A percentile compares a stretch with the other conserved stretches of the same genome.
Conservation (phyloP, 176 grass and related monocot species). For the Cocos nucifera region DNA sequence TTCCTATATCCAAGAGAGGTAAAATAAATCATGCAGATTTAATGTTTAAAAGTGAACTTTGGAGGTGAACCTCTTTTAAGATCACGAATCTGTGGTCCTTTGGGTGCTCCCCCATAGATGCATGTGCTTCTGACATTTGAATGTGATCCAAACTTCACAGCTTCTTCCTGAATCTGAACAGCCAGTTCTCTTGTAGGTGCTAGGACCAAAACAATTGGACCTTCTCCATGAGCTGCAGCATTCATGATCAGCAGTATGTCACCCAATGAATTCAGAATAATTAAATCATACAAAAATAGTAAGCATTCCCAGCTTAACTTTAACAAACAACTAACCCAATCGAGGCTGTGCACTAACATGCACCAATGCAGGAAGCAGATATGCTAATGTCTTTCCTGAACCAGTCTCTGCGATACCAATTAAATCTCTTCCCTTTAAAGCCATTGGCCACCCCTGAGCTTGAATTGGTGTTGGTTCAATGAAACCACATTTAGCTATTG, state of each 20-base stretch:
- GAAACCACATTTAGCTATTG: conserved; percentile 61
- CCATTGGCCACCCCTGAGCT: conserved; percentile 96
- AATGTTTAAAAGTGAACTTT: conserved; percentile 1
- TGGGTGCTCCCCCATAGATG: conserved; percentile 82
- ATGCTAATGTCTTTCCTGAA: conserved; percentile 88
- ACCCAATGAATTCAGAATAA: neutral
- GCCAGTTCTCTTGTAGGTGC: conserved; percentile 95
- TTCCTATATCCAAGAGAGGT: too few species aligned
- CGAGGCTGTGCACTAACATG: conserved; percentile 87
- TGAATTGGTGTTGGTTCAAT: conserved; percentile 89
- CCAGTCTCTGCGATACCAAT: conserved; percentile 96
- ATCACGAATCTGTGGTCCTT: conserved; percentile 90
- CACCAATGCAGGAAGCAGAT: conserved; percentile 72
- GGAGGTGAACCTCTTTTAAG: conserved; percentile 71
- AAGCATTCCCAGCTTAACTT: too few species aligned
- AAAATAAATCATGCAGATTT: too few species aligned
- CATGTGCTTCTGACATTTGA: conserved; percentile 72
- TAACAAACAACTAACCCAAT: conserved; percentile 45
- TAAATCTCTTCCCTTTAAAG: conserved; percentile 89
- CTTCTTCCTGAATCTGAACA: conserved; percentile 94
- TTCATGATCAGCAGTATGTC: conserved; percentile 12
- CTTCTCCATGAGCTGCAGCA: conserved; percentile 63
- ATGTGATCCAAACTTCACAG: conserved; percentile 76
- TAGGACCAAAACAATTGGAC: conserved; percentile 76
- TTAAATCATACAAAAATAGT: neutral